These are phyloP conservation scores for Furcasterigmium furcatum DNA, from an alignment of 2,329 filamentous ascomycete species.

Conservation along the genomic window DNA sequence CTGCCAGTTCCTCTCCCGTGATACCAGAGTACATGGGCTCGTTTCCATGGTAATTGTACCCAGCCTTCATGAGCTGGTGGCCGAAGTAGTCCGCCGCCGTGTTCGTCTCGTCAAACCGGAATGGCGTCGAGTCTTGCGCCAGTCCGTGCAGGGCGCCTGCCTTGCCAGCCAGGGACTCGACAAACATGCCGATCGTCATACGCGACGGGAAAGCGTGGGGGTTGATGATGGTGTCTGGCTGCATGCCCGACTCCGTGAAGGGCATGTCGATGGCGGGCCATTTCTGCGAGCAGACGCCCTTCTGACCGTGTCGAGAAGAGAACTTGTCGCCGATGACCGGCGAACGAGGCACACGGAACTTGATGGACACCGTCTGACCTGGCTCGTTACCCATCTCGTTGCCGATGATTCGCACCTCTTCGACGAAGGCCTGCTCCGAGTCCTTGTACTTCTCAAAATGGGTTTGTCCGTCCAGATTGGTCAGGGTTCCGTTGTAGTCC, in stretches of 20 bases:
- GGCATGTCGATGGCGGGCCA: constrained; percentile 95
- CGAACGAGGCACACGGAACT: constrained; percentile 84
- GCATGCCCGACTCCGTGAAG: constrained; percentile 93
- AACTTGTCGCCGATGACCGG: constrained; percentile 98
- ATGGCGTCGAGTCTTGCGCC: constrained; percentile 94
- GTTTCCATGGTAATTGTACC: constrained; percentile 97
- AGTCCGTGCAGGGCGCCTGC: constrained; percentile 89
- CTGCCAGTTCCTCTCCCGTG: constrained; percentile 88
- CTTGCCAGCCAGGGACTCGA: constrained; percentile 95
- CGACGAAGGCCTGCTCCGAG: constrained; percentile 79
- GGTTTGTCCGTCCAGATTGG: constrained; percentile 83
- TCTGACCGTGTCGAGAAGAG: constrained; percentile 96
- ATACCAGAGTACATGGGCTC: constrained; percentile 98
- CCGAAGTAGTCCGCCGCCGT: constrained; percentile 94
- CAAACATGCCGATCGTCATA: constrained; percentile 99
- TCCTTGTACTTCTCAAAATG: constrained; percentile 96
- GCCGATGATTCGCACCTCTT: constrained; percentile 89
- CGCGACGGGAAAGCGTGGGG: constrained; percentile 98
- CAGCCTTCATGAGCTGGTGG: constrained; percentile 89
- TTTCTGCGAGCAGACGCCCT: constrained; percentile 94
- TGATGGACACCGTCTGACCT: constrained; percentile 85
- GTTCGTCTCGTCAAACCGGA: constrained; percentile 89
- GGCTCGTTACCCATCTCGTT: constrained; percentile 80
- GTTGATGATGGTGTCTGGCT: constrained; percentile 98
- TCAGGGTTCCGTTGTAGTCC: constrained; percentile 72